Percentiles rank a stretch among this genome's conserved stretches.
These are phyloP conservation scores for Boletus rubescentipes DNA, from an alignment of 768 basidiomycete species.

Conservation along the genomic window DNA sequence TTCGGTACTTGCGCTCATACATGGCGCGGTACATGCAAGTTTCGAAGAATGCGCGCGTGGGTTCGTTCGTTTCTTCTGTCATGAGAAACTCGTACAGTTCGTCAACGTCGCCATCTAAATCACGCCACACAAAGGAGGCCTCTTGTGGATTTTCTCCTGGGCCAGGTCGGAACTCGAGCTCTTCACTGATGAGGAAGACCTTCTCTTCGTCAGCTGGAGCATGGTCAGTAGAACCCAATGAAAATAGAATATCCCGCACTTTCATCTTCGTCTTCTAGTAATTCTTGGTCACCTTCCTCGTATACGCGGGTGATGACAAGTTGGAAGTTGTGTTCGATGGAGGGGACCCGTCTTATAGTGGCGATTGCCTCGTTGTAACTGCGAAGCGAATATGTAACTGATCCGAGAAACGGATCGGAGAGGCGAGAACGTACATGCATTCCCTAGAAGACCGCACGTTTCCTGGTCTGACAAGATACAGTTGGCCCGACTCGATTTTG, in stretches of 20 bases:
- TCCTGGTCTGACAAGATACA: constrained; percentile 88
- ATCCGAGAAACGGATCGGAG: not conserved
- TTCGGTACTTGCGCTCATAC: constrained; percentile 90
- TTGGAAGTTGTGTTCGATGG: constrained; percentile 78
- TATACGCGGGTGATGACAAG: constrained; percentile 95
- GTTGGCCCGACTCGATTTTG: constrained; percentile 88
- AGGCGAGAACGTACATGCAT: constrained; percentile 76
- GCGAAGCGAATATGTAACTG: constrained; percentile 5
- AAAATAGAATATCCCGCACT: constrained; percentile 44
- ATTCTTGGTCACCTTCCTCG: constrained; percentile 94
- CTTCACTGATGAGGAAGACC: constrained; percentile 87
- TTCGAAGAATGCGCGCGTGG: constrained; percentile 88
- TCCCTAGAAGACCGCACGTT: constrained; percentile 90
- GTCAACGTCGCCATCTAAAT: constrained; percentile 87
- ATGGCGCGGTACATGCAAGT: constrained; percentile 94
- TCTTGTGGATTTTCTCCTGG: constrained; percentile 70
- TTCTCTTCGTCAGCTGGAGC: constrained; percentile 87
- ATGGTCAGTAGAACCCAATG: constrained; percentile 2
- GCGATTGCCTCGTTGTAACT: constrained; percentile 97
- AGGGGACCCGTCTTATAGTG: constrained; percentile 82
- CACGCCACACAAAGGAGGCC: constrained; percentile 87
- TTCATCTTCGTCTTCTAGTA: constrained; percentile 92
- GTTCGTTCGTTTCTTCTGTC: constrained; percentile 65
- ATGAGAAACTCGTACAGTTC: constrained; percentile 95
- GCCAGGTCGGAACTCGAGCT: constrained; percentile 81